A percentile compares a stretch with the other conserved stretches of the same genome.
These are phyloP conservation scores for Chionographis japonica DNA, from an alignment of 106 monocot species.

Conservation along the genomic window DNA sequence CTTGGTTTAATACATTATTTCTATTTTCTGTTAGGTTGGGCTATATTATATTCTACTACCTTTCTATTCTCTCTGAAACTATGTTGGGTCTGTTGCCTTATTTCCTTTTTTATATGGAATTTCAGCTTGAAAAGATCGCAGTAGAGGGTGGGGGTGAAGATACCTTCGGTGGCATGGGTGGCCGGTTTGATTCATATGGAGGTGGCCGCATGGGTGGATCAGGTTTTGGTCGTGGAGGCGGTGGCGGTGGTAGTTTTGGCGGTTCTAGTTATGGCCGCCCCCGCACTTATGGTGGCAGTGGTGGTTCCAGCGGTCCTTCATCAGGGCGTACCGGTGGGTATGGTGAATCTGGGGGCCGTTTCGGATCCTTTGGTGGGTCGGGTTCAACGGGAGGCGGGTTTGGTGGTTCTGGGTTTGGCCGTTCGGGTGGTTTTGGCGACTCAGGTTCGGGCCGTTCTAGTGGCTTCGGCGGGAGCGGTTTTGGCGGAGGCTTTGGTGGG, in stretches of 20 bases:
- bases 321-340: not conserved
- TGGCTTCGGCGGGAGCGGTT: constrained; percentile 21
- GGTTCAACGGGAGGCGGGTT: constrained; percentile 2
- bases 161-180: constrained; percentile 39
- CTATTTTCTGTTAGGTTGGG: no score
- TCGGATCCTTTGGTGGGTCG: constrained; percentile 23
- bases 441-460: constrained; percentile 4
- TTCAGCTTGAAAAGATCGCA: constrained; percentile 74
- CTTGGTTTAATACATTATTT: no score
- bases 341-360: not conserved
- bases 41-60: no score
- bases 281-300: not conserved
- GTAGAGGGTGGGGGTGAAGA: constrained; percentile 53
- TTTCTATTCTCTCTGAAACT: not conserved
- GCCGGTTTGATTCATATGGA: constrained; percentile 10
- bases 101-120: not conserved
- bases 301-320: constrained; percentile 5
- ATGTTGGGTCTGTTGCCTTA: not conserved
- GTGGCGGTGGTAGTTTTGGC: constrained; percentile 4
- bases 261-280: constrained; percentile 13
- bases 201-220: constrained; percentile 8
- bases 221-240: constrained; percentile 14
- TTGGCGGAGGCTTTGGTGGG: constrained; percentile 6
- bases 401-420: constrained; percentile 19
- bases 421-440: no score